phyloP scores from a whole-genome alignment of 169 alveolate genomes.

The Besnoitia besnoiti region DNA sequence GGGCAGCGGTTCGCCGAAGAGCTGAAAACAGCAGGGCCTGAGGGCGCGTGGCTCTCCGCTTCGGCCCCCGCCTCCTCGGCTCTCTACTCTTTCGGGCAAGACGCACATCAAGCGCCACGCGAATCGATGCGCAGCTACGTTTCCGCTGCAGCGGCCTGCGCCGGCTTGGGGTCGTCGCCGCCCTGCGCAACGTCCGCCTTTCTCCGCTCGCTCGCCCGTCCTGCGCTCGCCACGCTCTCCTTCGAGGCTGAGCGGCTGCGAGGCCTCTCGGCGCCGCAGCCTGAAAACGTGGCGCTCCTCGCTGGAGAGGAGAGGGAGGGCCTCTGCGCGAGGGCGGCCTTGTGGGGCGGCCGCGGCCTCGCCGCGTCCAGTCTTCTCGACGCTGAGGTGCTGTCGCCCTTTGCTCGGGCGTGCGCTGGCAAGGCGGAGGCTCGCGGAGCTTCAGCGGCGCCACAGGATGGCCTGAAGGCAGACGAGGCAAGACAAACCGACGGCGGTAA shows the following conservation, averaged over 20 bases:
- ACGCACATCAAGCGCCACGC: no score
- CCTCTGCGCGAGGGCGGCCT: no score
- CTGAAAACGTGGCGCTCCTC: no score
- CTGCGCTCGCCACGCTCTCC: no score
- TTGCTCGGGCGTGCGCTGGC: no score
- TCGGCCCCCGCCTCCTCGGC: background rate
- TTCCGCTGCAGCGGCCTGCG: background rate
- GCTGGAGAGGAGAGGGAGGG: no score
- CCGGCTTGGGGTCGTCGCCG: background rate
- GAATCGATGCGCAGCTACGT: background rate
- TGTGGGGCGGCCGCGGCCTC: no score
- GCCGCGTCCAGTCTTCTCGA: no score
- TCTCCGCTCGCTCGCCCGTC: background rate
- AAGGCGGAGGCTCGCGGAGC: background rate
- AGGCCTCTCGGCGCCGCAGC: no score
- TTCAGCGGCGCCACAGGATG: background rate
- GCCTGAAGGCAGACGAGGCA: background rate
- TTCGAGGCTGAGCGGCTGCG: no score
- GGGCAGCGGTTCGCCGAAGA: background rate
- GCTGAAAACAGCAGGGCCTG: background rate
- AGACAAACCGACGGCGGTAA: background rate
- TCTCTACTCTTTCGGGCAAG: no score
- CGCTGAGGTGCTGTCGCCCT: no score
- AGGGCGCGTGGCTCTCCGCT: background rate
- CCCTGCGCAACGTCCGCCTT: background rate